Evolutionary conservation across 2,329 filamentous ascomycete species (phyloP).

Genomic region (Trichocomaceae sp.): DNA sequence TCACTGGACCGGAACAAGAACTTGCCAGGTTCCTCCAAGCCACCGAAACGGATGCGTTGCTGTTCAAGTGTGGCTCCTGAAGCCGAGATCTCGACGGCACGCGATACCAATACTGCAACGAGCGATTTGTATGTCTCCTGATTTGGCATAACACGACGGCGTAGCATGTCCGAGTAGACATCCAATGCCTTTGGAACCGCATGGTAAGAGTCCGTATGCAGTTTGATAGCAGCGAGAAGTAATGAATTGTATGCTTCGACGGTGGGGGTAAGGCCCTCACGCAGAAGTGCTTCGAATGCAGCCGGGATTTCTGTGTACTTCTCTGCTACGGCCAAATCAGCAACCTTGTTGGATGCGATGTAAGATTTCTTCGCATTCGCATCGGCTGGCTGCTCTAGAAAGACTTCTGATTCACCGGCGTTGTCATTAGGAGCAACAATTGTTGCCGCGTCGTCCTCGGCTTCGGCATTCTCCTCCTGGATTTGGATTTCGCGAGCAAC

Average conservation of each 20-base stretch:
- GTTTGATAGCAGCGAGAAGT: constrained; percentile 72
- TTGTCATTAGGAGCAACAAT: constrained; percentile 21
- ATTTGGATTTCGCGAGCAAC: constrained; percentile 71
- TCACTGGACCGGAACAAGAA: constrained; percentile 88
- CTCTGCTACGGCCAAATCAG: constrained; percentile 62
- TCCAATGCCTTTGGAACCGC: constrained; percentile 86
- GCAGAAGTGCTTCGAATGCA: constrained; percentile 84
- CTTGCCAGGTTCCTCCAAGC: constrained; percentile 73
- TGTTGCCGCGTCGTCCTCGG: constrained; percentile 28
- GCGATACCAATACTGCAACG: constrained; percentile 71
- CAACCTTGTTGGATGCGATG: constrained; percentile 71
- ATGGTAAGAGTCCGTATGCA: constrained; percentile 72
- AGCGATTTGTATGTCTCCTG: constrained; percentile 82
- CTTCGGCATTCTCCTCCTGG: constrained; percentile 46
- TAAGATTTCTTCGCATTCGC: constrained; percentile 56
- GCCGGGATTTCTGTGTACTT: constrained; percentile 83
- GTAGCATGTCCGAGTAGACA: constrained; percentile 94
- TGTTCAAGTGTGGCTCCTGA: constrained; percentile 69
- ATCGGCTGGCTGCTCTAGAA: constrained; percentile 37
- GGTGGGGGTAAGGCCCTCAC: constrained; percentile 71
- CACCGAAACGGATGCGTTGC: constrained; percentile 76
- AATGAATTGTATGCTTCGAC: constrained; percentile 88
- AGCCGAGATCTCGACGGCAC: constrained; percentile 69
- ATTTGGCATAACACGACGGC: constrained; percentile 73
- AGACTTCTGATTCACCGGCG: constrained; percentile 16